These are phyloP conservation scores for Fusarium continuum DNA, from an alignment of 2,329 filamentous ascomycete genomes.

Conservation along the genomic window DNA sequence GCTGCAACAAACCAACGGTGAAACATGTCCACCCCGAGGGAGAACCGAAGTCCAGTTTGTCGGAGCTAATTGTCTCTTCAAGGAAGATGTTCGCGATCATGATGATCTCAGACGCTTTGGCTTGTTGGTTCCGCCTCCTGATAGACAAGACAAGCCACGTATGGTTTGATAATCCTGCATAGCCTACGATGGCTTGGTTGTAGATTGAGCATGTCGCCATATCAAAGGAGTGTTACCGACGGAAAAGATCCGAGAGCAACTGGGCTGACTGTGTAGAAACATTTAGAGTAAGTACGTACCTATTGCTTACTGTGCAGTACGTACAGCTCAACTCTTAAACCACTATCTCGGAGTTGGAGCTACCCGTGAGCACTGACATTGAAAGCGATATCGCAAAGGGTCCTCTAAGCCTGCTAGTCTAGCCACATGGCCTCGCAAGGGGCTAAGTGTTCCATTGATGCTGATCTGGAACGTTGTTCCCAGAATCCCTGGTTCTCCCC, in stretches of 20 bases:
- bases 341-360: neutral
- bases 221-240: neutral
- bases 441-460: constrained; percentile 28
- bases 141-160: neutral
- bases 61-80: neutral
- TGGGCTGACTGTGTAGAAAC: neutral
- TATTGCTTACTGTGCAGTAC: too few species aligned
- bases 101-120: neutral
- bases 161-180: neutral
- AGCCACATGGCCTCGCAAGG: constrained; percentile 36
- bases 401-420: constrained; percentile 4
- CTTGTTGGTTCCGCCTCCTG: constrained; percentile 3
- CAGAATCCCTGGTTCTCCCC: constrained; percentile 23
- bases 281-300: neutral
- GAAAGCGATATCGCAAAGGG: neutral
- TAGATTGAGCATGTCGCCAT: neutral
- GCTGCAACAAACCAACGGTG: constrained; percentile 13
- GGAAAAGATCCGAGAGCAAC: neutral
- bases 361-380: constrained; percentile 14
- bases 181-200: neutral
- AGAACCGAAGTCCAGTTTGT: constrained; percentile 5
- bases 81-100: neutral
- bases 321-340: neutral
- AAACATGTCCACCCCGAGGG: constrained; percentile 25
- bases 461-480: constrained; percentile 29